Evolutionary conservation across 2,329 filamentous ascomycete genomes (phyloP).

Genomic region (Ascochyta pisi): DNA sequence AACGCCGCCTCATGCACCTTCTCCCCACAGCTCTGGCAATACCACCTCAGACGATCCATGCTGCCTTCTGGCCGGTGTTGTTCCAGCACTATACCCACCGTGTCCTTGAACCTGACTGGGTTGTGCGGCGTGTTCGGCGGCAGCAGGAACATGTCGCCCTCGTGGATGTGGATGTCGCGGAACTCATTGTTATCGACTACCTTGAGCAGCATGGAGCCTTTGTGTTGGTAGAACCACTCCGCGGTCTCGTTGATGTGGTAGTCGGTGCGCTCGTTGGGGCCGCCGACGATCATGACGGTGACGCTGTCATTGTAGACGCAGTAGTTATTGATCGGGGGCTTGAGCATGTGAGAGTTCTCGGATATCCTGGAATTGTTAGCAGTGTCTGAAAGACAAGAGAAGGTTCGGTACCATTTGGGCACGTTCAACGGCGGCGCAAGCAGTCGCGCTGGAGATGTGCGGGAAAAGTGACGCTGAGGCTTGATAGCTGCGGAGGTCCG

Average conservation of each 20-base stretch:
- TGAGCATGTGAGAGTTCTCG: conserved; percentile 87
- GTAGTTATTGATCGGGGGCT: conserved; percentile 97
- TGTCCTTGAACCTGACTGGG: conserved; percentile 89
- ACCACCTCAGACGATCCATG: conserved; percentile 87
- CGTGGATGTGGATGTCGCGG: conserved; percentile 84
- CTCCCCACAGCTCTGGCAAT: conserved; percentile 74
- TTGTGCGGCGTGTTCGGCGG: conserved; percentile 97
- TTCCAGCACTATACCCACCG: conserved; percentile 93
- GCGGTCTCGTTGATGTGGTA: conserved; percentile 98
- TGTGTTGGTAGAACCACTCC: conserved; percentile 98
- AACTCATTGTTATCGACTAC: conserved; percentile 77
- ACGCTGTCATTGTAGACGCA: conserved; percentile 89
- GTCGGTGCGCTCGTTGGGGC: conserved; percentile 93
- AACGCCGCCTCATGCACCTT: conserved; percentile 88
- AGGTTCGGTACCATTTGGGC: conserved; percentile 48
- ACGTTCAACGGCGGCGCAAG: conserved; percentile 48
- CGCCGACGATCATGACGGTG: conserved; percentile 93
- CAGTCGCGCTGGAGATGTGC: conserved; percentile 25
- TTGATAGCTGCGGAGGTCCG: conserved; percentile 20
- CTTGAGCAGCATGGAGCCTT: conserved; percentile 91
- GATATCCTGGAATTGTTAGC: conserved; percentile 71
- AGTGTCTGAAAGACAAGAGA: too few species aligned
- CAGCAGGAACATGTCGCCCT: conserved; percentile 93
- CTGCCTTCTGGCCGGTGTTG: conserved; percentile 74
- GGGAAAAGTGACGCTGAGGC: conserved; percentile 37